Percentiles rank a stretch among this genome's conserved stretches.
Conservation (phyloP, 768 basidiomycete species). For the Tephrocybe sp. region DNA sequence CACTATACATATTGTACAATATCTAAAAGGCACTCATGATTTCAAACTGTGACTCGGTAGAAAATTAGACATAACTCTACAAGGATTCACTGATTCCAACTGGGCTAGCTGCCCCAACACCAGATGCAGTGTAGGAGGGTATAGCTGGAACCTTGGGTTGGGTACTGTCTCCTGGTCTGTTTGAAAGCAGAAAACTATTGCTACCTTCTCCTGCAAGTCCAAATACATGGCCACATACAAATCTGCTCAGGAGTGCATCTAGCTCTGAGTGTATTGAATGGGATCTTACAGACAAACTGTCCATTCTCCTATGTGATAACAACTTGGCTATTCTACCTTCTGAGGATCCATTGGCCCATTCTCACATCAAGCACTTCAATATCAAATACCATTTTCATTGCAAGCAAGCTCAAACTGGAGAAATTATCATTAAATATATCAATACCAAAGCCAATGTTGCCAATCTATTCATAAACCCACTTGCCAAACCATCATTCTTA, state of each 20-base stretch:
- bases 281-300: neutral
- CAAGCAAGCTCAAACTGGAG: neutral
- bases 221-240: constrained; percentile 7
- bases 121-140: neutral
- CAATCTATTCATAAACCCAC: constrained; percentile 14
- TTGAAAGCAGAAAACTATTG: constrained; percentile 7
- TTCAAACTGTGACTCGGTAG: neutral
- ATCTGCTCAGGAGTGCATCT: neutral
- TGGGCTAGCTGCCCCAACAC: constrained; percentile 2
- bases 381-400: neutral
- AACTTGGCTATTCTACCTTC: neutral
- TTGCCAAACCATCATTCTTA: constrained; percentile 3
- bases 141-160: neutral
- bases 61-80: neutral
- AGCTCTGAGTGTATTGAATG: neutral
- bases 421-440: constrained; percentile 2
- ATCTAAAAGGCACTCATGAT: constrained; percentile 2
- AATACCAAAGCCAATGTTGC: constrained; percentile 12
- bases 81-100: constrained; percentile 5
- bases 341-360: neutral
- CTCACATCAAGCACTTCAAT: neutral
- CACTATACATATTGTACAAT: constrained; percentile 1
- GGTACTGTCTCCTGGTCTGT: constrained; percentile 3
- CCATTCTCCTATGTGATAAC: neutral
- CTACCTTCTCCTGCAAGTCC: constrained; percentile 2